Evolutionary conservation across 208 protist species (phyloP).

Genomic region (Leishmania mexicana): DNA sequence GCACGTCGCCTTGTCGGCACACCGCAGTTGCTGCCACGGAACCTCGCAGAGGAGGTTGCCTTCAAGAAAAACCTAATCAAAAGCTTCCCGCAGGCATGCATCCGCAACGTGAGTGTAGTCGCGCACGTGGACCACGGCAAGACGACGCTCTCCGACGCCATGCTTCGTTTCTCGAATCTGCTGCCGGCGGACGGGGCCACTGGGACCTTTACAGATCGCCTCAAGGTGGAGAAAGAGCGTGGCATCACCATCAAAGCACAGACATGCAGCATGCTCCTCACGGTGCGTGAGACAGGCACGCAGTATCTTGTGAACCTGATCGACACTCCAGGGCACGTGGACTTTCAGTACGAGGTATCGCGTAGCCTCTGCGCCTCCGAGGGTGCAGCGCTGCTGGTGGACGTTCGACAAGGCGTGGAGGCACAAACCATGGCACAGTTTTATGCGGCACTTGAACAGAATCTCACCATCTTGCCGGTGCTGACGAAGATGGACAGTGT

Average conservation of each 20-base stretch:
- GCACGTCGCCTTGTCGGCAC: constrained; percentile 30
- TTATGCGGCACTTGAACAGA: constrained; percentile 91
- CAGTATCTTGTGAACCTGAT: constrained; percentile 97
- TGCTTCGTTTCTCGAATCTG: constrained; percentile 83
- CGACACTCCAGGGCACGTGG: constrained; percentile 97
- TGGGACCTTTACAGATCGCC: constrained; percentile 91
- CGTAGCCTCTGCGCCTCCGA: constrained; percentile 94
- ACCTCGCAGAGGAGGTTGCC: constrained; percentile 36
- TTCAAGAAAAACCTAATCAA: constrained; percentile 49
- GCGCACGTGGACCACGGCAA: constrained; percentile 95
- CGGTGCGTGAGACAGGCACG: constrained; percentile 13
- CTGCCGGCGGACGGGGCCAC: constrained; percentile 64
- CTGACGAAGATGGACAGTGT: constrained; percentile 92
- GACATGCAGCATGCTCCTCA: constrained; percentile 89
- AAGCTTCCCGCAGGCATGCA: constrained; percentile 56
- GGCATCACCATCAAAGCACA: constrained; percentile 97
- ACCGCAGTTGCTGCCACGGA: constrained; percentile 36
- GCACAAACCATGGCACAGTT: constrained; percentile 98
- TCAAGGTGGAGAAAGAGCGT: constrained; percentile 95
- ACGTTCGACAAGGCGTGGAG: constrained; percentile 93
- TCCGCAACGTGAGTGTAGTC: constrained; percentile 92
- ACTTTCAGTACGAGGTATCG: constrained; percentile 98
- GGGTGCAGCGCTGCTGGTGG: constrained; percentile 92
- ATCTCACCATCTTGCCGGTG: constrained; percentile 86
- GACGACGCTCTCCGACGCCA: constrained; percentile 90